Evolutionary conservation across 345 rosid species (phyloP).

Genomic region (Bruguiera parviflora): DNA sequence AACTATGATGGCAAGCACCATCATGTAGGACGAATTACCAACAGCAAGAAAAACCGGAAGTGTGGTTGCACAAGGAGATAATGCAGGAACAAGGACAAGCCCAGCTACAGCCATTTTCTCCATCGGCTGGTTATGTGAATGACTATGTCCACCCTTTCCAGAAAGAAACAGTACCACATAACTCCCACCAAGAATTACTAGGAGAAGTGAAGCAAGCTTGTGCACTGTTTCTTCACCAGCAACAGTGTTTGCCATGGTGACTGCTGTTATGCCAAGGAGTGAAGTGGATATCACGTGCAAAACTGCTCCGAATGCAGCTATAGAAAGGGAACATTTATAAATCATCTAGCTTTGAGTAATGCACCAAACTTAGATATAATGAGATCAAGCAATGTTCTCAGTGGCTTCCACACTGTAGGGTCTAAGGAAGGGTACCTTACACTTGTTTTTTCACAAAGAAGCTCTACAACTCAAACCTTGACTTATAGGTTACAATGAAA

Average conservation of each 20-base stretch:
- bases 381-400: background rate
- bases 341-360: background rate
- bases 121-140: constrained; percentile 95
- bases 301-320: constrained; percentile 99
- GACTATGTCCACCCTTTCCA: constrained; percentile 93
- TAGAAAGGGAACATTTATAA: constrained; percentile 15
- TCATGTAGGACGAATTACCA: constrained; percentile 91
- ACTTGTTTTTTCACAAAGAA: no score
- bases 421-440: no score
- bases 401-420: no score
- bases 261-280: constrained; percentile 88
- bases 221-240: constrained; percentile 99
- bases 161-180: constrained; percentile 72
- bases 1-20: constrained; percentile 91
- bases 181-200: constrained; percentile 87
- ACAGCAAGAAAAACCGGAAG: constrained; percentile 97
- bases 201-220: constrained; percentile 93
- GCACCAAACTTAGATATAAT: background rate
- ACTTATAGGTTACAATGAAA: no score
- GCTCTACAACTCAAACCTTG: no score
- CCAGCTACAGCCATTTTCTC: constrained; percentile 99
- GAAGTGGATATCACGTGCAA: constrained; percentile 96
- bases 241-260: constrained; percentile 94
- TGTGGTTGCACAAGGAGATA: constrained; percentile 98
- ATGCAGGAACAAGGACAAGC: constrained; percentile 91